These are phyloP conservation scores for Neonothopanus nambi DNA, from an alignment of 1,284 basidiomycete genomes.

Conservation along the genomic window DNA sequence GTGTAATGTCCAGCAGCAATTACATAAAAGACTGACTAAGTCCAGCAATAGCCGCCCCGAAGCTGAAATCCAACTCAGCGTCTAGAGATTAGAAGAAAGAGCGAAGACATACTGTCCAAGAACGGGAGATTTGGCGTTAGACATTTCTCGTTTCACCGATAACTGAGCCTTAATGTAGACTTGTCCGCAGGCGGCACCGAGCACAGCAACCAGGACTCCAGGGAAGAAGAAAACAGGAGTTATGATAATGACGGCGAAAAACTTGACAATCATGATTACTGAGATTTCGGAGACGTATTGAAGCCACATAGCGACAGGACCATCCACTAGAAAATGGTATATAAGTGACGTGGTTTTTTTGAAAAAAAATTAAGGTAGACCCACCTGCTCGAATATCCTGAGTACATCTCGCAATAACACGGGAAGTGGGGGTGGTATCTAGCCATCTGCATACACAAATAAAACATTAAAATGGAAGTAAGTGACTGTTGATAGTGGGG, in stretches of 20 bases:
- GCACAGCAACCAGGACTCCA: slow-evolving; percentile 39
- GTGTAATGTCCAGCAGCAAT: slow-evolving; percentile 1
- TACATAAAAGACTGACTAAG: slow-evolving; percentile 44
- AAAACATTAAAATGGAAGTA: background rate
- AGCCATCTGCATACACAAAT: slow-evolving; percentile 33
- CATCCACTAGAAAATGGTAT: slow-evolving; percentile 18
- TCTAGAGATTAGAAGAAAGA: background rate
- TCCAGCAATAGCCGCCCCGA: slow-evolving; percentile 68
- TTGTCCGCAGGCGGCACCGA: slow-evolving; percentile 28
- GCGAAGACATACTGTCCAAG: slow-evolving; percentile 37
- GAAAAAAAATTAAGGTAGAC: slow-evolving; percentile 6
- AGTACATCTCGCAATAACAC: slow-evolving; percentile 60
- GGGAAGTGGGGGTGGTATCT: slow-evolving; percentile 58
- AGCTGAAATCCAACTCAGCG: slow-evolving; percentile 28
- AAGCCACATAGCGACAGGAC: slow-evolving; percentile 18
- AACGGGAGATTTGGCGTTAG: slow-evolving; percentile 66
- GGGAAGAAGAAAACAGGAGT: slow-evolving; percentile 41
- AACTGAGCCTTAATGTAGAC: slow-evolving; percentile 76
- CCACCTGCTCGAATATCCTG: slow-evolving; percentile 49
- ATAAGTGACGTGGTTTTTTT: background rate
- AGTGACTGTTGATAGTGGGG: background rate
- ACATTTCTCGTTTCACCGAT: slow-evolving; percentile 76
- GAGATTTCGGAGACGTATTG: slow-evolving; percentile 23
- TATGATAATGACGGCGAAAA: slow-evolving; percentile 42
- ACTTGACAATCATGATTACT: slow-evolving; percentile 35